Evolutionary conservation across 495 filamentous ascomycete genomes (phyloP).

Genomic region (Aspergillus olivimuriae): DNA sequence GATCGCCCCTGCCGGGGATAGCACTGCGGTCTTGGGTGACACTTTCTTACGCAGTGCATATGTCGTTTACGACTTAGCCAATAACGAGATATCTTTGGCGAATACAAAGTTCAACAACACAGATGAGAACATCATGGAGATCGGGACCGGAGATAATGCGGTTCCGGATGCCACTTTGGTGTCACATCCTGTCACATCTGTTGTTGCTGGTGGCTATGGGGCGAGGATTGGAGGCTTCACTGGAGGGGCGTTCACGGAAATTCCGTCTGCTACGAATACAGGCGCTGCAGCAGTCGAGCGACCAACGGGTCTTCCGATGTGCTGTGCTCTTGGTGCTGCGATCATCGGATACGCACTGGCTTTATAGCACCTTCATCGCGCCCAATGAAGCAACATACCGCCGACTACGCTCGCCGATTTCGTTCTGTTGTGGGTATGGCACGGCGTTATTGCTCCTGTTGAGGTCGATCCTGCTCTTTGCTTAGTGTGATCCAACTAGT

Average conservation of each 20-base stretch:
- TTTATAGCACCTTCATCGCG: constrained; percentile 3
- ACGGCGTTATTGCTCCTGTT: too few relatives aligned
- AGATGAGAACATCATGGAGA: constrained; percentile 59
- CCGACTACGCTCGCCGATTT: neutral
- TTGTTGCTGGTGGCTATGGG: constrained; percentile 29
- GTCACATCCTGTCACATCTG: constrained; percentile 51
- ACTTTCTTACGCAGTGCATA: constrained; percentile 91
- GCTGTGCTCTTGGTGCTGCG: constrained; percentile 20
- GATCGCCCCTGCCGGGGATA: constrained; percentile 62
- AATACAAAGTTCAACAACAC: constrained; percentile 79
- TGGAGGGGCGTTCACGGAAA: constrained; percentile 12
- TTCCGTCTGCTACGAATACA: constrained; percentile 16
- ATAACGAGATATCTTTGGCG: constrained; percentile 82
- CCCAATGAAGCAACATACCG: neutral
- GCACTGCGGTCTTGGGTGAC: constrained; percentile 73
- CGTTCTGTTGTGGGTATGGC: neutral
- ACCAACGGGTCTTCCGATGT: constrained; percentile 17
- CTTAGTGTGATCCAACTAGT: too few relatives aligned
- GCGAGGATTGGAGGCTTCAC: constrained; percentile 30
- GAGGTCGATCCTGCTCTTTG: too few relatives aligned
- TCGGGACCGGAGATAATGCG: constrained; percentile 52
- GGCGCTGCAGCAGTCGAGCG: constrained; percentile 8
- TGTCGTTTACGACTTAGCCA: constrained; percentile 83
- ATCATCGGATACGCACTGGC: constrained; percentile 25
- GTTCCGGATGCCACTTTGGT: constrained; percentile 71